Base-by-base conservation (phyloP, 371 early-diverging fungal species). In the Mucor piriformis region DNA sequence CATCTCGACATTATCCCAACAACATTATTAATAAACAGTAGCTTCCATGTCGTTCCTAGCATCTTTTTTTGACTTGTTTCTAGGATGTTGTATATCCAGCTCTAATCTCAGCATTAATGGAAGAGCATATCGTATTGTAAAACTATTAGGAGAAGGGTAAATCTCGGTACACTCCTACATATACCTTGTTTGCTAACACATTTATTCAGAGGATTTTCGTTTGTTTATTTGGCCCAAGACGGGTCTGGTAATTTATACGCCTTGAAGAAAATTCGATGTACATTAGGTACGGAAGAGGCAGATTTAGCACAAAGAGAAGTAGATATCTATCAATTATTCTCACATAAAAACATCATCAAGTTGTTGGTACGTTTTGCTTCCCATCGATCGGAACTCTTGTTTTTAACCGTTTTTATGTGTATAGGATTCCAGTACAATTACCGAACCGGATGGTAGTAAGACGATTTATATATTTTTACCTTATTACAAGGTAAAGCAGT, bases 61-160 rank as follows among this genome's bases (percentile, higher is more conserved):
- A 25, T 50, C 59, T 20, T 20, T 64, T 10, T 34, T 63, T 55
- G 67, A 55, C 25, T 18, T 34, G 5, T 59, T 59, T 25, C 24
- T 59, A 15, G 63, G 63, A 2, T 67, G 67, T 25, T 67, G 67
- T 59, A 67, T 88, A 50, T 84, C 88, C 2, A 84, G 69, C 48
- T 82, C 86, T n/a, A 84, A 81, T 52, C 69, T 88, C n/a, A 79
- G 81, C 63, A 83, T 88, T 52, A 84, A 85, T 68, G 77, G 84
- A 43, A 76, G 83, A 34, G 78, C 80, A 21, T 86, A 85, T 57
- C 82, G 83, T 46, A 83, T 88, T 55, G 74, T 84, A 43, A 87
- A 82, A 57, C 61, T 87, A 23, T 74, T 88, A 20, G 89, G 89
- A 20, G 89, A 88, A 81, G 88, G 88, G 89, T 88, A 78, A 16